Evolutionary conservation across 148 eudicot species (phyloP).

Genomic region (Dysphania ambrosioides): DNA sequence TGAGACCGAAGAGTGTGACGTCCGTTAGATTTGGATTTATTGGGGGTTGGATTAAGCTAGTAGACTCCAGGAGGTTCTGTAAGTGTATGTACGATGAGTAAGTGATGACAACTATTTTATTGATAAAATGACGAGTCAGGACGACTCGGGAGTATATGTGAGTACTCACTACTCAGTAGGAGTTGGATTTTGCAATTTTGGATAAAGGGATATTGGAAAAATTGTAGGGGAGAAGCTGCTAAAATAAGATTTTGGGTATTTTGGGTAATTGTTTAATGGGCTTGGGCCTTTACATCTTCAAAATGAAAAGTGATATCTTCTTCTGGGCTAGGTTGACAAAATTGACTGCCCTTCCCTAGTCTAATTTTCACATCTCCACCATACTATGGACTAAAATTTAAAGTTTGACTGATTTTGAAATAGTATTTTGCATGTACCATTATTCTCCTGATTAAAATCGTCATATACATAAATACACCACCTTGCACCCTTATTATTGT

Average conservation of each 20-base stretch:
- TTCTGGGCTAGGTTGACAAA: no score
- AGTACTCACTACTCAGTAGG: neutral
- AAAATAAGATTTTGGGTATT: slow-evolving; percentile 3
- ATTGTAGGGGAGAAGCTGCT: slow-evolving; percentile 5
- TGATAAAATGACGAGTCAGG: neutral
- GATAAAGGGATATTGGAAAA: neutral
- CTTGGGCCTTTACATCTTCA: neutral
- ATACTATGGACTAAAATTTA: no score
- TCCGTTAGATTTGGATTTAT: slow-evolving; percentile 19
- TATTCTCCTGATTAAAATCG: no score
- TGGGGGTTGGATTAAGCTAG: neutral
- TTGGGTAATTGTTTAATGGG: neutral
- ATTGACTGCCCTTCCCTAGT: no score
- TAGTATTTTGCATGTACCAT: no score
- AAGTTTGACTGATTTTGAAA: no score
- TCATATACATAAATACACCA: no score
- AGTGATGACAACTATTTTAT: neutral
- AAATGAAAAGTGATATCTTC: neutral
- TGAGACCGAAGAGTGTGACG: neutral
- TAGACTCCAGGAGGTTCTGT: slow-evolving; percentile 27
- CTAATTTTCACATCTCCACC: no score
- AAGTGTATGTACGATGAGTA: slow-evolving; percentile 6
- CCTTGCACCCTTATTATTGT: no score
- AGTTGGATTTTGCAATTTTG: neutral
- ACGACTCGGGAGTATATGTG: neutral